Percentiles rank a stretch among this genome's conserved stretches.
phyloP scores from a whole-genome alignment of 140 eudicot species.

The Senecio squalidus region DNA sequence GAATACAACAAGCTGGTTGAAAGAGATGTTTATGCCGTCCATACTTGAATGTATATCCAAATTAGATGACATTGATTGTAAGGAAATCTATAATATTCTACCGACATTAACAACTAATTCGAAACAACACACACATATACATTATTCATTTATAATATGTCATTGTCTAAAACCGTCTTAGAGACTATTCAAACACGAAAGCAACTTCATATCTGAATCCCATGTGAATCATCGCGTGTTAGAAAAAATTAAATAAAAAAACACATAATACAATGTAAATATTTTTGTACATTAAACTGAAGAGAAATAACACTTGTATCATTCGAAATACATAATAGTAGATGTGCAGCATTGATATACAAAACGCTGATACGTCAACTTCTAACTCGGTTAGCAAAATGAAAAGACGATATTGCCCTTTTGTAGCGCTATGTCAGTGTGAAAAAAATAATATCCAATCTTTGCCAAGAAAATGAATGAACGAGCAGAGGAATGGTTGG shows the following conservation, averaged over 20 bases:
- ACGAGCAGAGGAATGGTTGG: neutral
- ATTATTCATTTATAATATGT: neutral
- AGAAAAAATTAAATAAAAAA: neutral
- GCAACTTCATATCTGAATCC: neutral
- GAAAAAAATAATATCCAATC: neutral
- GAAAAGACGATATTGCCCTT: neutral
- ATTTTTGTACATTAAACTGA: neutral
- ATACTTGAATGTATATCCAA: neutral
- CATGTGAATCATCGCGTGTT: neutral
- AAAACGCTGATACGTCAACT: neutral
- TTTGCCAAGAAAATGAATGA: constrained; percentile 2
- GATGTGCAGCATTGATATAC: neutral
- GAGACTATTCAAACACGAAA: neutral
- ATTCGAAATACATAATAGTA: neutral
- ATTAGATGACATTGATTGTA: neutral
- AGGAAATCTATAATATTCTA: neutral
- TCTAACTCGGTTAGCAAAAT: neutral
- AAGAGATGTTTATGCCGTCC: constrained; percentile 3
- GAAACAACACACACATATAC: neutral
- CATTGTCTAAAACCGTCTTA: neutral
- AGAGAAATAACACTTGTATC: neutral
- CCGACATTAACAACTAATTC: neutral
- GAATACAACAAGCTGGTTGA: constrained; percentile 7
- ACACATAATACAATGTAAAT: neutral
- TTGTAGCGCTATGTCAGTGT: neutral